Conservation (phyloP, 768 basidiomycete genomes). For the Rhodosporidiobolus sp. region DNA sequence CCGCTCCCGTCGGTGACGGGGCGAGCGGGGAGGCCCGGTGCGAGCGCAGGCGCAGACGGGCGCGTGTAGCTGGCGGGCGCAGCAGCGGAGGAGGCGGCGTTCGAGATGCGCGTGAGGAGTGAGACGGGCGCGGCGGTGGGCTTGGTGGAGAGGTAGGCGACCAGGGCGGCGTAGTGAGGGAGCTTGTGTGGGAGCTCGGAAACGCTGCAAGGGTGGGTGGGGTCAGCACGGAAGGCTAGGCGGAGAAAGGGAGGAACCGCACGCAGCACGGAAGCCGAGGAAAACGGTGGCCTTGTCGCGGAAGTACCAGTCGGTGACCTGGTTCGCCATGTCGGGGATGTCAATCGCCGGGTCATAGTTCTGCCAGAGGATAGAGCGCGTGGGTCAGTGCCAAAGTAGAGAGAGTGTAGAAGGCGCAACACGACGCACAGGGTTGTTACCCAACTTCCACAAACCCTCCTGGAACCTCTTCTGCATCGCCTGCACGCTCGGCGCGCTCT, state of each 20-base stretch:
- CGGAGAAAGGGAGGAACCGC: conserved; percentile 14
- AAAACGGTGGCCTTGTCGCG: conserved; percentile 47
- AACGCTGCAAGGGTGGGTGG: not conserved
- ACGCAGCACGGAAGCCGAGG: conserved; percentile 50
- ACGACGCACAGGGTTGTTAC: conserved; percentile 40
- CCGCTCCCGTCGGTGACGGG: not conserved
- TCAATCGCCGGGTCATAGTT: conserved; percentile 50
- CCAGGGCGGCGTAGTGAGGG: conserved; percentile 77
- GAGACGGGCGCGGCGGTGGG: not conserved
- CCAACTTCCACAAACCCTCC: conserved; percentile 48
- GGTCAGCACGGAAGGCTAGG: not conserved
- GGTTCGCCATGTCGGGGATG: conserved; percentile 45
- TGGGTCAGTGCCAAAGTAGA: no score
- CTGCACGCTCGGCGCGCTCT: conserved; percentile 33
- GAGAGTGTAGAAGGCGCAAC: not conserved
- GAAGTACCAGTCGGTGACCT: conserved; percentile 46
- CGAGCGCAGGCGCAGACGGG: not conserved
- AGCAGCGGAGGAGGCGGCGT: conserved; percentile 5
- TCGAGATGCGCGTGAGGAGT: conserved; percentile 20
- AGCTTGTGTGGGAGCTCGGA: conserved; percentile 94
- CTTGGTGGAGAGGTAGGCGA: conserved; percentile 58
- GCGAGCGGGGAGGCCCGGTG: conserved; percentile 11
- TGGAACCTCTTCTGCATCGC: conserved; percentile 43
- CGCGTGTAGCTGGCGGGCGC: not conserved
- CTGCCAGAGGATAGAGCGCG: conserved; percentile 31